These are phyloP conservation scores for Colletotrichum godetiae DNA, from an alignment of 2,329 filamentous ascomycete genomes.

Conservation along the genomic window DNA sequence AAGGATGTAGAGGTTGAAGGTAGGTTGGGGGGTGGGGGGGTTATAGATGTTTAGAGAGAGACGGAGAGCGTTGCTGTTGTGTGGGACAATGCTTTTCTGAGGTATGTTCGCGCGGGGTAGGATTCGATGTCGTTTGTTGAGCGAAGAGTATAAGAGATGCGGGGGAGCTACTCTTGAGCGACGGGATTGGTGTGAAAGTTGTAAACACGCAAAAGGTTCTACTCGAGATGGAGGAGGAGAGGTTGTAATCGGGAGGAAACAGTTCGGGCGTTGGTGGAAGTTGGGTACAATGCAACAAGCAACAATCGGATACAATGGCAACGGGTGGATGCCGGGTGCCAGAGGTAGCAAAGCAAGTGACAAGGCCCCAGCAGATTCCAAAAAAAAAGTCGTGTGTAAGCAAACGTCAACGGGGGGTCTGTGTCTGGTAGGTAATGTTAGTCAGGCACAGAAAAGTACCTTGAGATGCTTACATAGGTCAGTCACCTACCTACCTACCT, in stretches of 20 bases:
- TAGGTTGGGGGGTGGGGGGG: slow-evolving; percentile 11
- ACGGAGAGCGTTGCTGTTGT: not conserved
- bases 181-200: not conserved
- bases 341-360: not conserved
- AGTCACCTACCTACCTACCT: too few species aligned
- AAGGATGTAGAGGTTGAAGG: not conserved
- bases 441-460: slow-evolving; percentile 4
- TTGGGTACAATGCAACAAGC: not conserved
- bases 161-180: not conserved
- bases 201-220: not conserved
- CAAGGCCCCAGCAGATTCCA: not conserved
- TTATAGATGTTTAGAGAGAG: not conserved
- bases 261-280: not conserved
- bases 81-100: not conserved
- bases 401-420: not conserved
- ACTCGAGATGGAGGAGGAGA: not conserved
- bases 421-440: not conserved
- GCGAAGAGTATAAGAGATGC: not conserved
- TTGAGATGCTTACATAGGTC: not conserved
- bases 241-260: not conserved
- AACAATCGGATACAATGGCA: slow-evolving; percentile 6
- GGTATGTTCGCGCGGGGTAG: not conserved
- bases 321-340: not conserved
- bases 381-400: not conserved
- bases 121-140: not conserved